Conservation (phyloP, 257 asterid genomes). For the Agastache rugosa region DNA sequence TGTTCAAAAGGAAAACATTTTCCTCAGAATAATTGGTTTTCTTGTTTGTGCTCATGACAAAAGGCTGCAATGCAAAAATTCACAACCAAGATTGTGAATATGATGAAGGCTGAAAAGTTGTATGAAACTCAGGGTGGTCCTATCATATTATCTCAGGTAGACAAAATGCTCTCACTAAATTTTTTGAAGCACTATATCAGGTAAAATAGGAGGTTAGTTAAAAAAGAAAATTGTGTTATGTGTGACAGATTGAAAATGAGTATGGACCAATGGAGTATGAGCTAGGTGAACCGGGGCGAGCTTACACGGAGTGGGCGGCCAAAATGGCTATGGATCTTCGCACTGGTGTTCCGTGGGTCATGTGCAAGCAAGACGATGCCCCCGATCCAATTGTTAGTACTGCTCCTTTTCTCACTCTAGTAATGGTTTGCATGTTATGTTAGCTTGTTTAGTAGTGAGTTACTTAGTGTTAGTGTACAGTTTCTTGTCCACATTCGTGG, state of each 20-base stretch:
- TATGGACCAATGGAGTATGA: conserved; percentile 96
- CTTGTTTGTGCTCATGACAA: conserved; percentile 35
- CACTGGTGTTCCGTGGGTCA: conserved; percentile 98
- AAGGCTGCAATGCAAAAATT: conserved; percentile 96
- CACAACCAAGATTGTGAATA: conserved; percentile 91
- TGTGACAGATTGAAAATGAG: conserved; percentile 86
- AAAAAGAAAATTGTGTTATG: neutral
- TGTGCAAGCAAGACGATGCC: conserved; percentile 99
- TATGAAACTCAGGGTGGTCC: conserved; percentile 98
- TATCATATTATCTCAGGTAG: conserved; percentile 93
- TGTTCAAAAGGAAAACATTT: neutral
- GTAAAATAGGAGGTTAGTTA: neutral
- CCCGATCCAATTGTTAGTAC: conserved; percentile 91
- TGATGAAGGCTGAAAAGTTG: conserved; percentile 88
- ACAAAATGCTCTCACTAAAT: neutral
- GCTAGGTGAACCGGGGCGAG: conserved; percentile 79
- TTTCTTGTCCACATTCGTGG: conserved; percentile 42
- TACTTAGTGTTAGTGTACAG: conserved; percentile 27
- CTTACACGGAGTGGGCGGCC: conserved; percentile 92
- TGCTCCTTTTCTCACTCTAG: conserved; percentile 9
- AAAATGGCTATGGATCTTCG: conserved; percentile 93
- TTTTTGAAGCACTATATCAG: conserved; percentile 2
- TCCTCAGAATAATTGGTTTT: conserved; percentile 20
- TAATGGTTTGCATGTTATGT: conserved; percentile 29
- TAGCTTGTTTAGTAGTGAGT: conserved; percentile 37